Evolutionary conservation across 768 basidiomycete genomes (phyloP).

Genomic region (Naematelia aurantialba): DNA sequence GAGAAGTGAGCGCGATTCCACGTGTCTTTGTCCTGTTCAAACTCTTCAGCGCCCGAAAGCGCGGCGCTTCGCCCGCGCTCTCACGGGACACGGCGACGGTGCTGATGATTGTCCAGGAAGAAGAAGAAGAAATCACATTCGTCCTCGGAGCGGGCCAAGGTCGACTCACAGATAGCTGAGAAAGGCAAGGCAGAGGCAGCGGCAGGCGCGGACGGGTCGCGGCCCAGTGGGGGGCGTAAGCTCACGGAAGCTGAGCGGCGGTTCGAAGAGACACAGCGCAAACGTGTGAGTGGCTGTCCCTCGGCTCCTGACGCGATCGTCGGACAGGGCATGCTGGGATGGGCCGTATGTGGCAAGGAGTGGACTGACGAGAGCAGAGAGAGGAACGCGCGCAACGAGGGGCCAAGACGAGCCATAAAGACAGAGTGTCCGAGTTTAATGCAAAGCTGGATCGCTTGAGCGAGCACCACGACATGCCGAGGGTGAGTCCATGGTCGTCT

Average conservation of each 20-base stretch:
- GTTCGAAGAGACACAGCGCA: slow-evolving; percentile 44
- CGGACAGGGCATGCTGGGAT: not conserved
- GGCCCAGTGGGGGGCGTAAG: slow-evolving; percentile 17
- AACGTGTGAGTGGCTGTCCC: slow-evolving; percentile 35
- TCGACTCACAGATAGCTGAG: slow-evolving; percentile 20
- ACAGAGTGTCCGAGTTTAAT: slow-evolving; percentile 46
- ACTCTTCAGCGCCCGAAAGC: not conserved
- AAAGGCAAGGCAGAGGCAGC: slow-evolving; percentile 10
- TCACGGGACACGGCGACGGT: not conserved
- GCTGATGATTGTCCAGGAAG: slow-evolving; percentile 29
- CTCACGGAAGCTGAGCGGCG: slow-evolving; percentile 49
- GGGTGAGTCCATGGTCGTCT: too few relatives aligned
- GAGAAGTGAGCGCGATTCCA: slow-evolving; percentile 38
- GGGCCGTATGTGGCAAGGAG: not conserved
- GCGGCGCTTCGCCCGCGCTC: not conserved
- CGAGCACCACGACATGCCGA: slow-evolving; percentile 50
- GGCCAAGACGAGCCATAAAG: slow-evolving; percentile 46
- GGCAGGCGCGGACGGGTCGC: slow-evolving; percentile 4
- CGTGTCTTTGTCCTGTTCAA: not conserved
- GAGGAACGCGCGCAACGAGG: slow-evolving; percentile 41
- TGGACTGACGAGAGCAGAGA: slow-evolving; percentile 25
- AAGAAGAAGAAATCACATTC: slow-evolving; percentile 49
- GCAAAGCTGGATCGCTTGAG: slow-evolving; percentile 45
- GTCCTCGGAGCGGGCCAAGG: slow-evolving; percentile 27
- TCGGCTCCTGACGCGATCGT: not conserved